Conservation (phyloP, 139 green algal genomes). For the Protoeuglena noctilucae region DNA sequence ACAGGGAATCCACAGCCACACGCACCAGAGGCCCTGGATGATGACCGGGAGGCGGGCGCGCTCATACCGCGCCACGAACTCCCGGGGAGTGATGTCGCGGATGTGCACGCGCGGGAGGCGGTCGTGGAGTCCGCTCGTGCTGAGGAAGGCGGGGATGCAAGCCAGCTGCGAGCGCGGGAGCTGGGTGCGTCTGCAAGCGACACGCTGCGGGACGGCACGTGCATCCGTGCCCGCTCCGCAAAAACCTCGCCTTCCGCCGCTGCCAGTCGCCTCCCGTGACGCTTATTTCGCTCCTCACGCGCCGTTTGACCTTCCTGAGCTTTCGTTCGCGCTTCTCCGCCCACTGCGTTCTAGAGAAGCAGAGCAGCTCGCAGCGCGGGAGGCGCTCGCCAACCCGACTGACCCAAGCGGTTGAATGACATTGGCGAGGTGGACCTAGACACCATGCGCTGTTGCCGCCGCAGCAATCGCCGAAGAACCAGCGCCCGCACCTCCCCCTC, state of each 20-base stretch:
- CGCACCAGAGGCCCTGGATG: background rate
- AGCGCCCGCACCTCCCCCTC: too few relatives aligned
- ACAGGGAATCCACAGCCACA: conserved; percentile 20
- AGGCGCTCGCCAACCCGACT: too few relatives aligned
- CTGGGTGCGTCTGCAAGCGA: too few relatives aligned
- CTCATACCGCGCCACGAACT: background rate
- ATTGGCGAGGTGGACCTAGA: too few relatives aligned
- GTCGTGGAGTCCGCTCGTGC: background rate
- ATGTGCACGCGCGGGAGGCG: background rate
- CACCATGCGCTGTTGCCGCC: too few relatives aligned
- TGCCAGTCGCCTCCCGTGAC: conserved; percentile 61
- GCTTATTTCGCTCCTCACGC: conserved; percentile 52
- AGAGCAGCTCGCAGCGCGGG: too few relatives aligned
- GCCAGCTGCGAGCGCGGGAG: too few relatives aligned
- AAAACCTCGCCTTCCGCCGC: too few relatives aligned
- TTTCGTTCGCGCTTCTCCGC: conserved; percentile 19
- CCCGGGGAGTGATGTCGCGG: background rate
- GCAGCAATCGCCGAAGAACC: too few relatives aligned
- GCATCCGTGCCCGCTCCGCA: background rate
- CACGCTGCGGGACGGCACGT: background rate
- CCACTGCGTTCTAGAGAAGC: too few relatives aligned
- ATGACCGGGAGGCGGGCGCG: background rate
- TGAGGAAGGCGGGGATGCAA: background rate
- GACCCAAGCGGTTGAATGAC: too few relatives aligned
- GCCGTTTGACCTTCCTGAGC: conserved; percentile 51